A percentile compares a stretch with the other conserved stretches of the same genome.
Conservation (phyloP, 192 early-diverging fungal genomes). For the Phycomyces nitens region DNA sequence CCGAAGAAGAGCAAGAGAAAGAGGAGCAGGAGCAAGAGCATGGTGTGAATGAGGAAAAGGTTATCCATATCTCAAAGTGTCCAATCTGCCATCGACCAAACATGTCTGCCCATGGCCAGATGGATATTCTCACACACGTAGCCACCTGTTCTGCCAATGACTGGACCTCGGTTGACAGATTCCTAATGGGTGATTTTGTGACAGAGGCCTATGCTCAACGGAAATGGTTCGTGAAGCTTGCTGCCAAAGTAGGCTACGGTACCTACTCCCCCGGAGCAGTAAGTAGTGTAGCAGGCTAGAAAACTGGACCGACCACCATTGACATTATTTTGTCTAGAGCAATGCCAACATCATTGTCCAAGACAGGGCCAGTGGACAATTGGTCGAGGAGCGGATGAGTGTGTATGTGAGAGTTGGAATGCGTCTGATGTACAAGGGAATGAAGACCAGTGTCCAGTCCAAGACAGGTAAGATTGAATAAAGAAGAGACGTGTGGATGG, state of each 20-base stretch:
- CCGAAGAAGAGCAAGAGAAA: background rate
- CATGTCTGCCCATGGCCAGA: slow-evolving; percentile 46
- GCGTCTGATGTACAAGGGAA: slow-evolving; percentile 69
- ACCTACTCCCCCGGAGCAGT: slow-evolving; percentile 39
- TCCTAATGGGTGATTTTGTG: slow-evolving; percentile 73
- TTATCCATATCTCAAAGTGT: slow-evolving; percentile 63
- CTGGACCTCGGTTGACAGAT: slow-evolving; percentile 61
- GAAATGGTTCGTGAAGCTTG: slow-evolving; percentile 38
- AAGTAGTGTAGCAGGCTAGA: background rate
- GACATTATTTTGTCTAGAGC: too few species aligned
- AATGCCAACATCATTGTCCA: slow-evolving; percentile 77
- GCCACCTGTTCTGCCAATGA: slow-evolving; percentile 71
- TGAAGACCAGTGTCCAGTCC: slow-evolving; percentile 39
- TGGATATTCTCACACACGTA: slow-evolving; percentile 76
- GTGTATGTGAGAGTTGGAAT: slow-evolving; percentile 75
- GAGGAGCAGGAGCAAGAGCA: too few species aligned
- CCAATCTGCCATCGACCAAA: slow-evolving; percentile 64
- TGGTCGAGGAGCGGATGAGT: slow-evolving; percentile 76
- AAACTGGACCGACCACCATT: too few species aligned
- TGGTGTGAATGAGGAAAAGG: slow-evolving; percentile 38
- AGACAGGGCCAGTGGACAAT: slow-evolving; percentile 61
- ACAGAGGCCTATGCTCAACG: slow-evolving; percentile 71
- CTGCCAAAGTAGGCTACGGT: slow-evolving; percentile 38
- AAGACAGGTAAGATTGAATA: slow-evolving; percentile 36
- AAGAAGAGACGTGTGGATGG: slow-evolving; percentile 6